phyloP scores from a whole-genome alignment of 2,329 filamentous ascomycete species.

The Ophiobolus disseminans region DNA sequence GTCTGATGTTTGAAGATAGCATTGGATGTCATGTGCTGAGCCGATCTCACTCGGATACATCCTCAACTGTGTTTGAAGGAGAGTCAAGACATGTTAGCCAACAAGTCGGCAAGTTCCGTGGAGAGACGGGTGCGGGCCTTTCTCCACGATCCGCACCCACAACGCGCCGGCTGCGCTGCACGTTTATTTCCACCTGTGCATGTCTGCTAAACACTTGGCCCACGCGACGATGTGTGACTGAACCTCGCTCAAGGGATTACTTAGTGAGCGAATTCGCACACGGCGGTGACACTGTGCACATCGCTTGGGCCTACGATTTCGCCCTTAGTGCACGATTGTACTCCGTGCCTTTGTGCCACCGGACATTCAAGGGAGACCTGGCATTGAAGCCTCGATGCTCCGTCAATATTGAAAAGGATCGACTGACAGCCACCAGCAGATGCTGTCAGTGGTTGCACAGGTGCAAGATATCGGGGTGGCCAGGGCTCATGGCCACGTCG shows the following conservation, averaged over 20 bases:
- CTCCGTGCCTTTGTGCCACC: slow-evolving; percentile 20
- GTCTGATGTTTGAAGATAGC: slow-evolving; percentile 16
- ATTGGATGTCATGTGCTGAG: slow-evolving; percentile 15
- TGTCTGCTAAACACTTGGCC: slow-evolving; percentile 36
- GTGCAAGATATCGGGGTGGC: slow-evolving; percentile 21
- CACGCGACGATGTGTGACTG: slow-evolving; percentile 47
- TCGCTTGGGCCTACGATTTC: slow-evolving; percentile 36
- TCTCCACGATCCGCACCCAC: slow-evolving; percentile 49
- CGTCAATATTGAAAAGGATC: slow-evolving; percentile 16
- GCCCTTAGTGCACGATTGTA: slow-evolving; percentile 14
- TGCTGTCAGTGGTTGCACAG: slow-evolving; percentile 40
- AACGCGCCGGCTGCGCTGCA: slow-evolving; percentile 51
- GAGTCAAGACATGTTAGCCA: no score
- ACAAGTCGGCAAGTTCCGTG: slow-evolving; percentile 48
- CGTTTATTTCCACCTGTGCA: slow-evolving; percentile 51
- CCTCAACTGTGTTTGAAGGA: no score
- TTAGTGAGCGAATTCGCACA: slow-evolving; percentile 5
- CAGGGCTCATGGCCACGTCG: slow-evolving; percentile 35
- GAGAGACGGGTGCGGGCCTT: slow-evolving; percentile 40
- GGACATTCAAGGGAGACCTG: slow-evolving; percentile 24
- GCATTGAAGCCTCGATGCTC: slow-evolving; percentile 11
- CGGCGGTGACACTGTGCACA: slow-evolving; percentile 31
- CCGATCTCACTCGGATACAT: slow-evolving; percentile 11
- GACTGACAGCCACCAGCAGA: slow-evolving; percentile 25
- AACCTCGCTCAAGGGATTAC: slow-evolving; percentile 17